A percentile compares a stretch with the other conserved stretches of the same genome.
phyloP scores from a whole-genome alignment of 2,329 filamentous ascomycete species.

The Pseudofabraea citricarpa region DNA sequence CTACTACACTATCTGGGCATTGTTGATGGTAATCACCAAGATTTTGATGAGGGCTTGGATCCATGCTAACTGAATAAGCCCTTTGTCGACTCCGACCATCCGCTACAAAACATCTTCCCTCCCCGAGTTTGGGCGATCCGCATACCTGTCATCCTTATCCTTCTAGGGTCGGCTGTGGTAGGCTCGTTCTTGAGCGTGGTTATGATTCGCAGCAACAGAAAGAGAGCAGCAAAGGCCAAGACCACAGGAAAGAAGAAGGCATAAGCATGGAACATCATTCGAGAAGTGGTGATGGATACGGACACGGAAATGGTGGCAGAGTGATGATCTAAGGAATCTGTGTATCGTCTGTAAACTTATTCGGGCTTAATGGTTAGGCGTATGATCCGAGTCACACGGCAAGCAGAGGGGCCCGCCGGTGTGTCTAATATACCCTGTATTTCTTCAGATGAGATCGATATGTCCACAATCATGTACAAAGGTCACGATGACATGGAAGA shows the following conservation, averaged over 20 bases:
- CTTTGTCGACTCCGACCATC: conserved; percentile 93
- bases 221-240: conserved; percentile 93
- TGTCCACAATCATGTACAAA: too few relatives aligned
- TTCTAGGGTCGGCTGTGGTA: conserved; percentile 87
- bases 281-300: background rate
- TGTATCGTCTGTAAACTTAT: too few relatives aligned
- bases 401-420: too few relatives aligned
- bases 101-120: conserved; percentile 90
- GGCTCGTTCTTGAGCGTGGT: conserved; percentile 94
- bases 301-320: too few relatives aligned
- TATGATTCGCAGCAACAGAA: conserved; percentile 98
- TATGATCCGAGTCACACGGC: too few relatives aligned
- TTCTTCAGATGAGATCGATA: too few relatives aligned
- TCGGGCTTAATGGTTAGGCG: too few relatives aligned
- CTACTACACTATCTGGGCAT: conserved; percentile 97
- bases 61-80: too few relatives aligned
- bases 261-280: conserved; percentile 33
- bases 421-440: too few relatives aligned
- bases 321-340: too few relatives aligned
- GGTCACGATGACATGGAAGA: too few relatives aligned
- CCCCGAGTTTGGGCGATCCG: conserved; percentile 98
- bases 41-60: too few relatives aligned
- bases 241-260: conserved; percentile 83
- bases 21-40: conserved; percentile 98
- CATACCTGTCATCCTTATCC: conserved; percentile 92